phyloP scores from a whole-genome alignment of 2,329 filamentous ascomycete species.

The Colletotrichum agaves region DNA sequence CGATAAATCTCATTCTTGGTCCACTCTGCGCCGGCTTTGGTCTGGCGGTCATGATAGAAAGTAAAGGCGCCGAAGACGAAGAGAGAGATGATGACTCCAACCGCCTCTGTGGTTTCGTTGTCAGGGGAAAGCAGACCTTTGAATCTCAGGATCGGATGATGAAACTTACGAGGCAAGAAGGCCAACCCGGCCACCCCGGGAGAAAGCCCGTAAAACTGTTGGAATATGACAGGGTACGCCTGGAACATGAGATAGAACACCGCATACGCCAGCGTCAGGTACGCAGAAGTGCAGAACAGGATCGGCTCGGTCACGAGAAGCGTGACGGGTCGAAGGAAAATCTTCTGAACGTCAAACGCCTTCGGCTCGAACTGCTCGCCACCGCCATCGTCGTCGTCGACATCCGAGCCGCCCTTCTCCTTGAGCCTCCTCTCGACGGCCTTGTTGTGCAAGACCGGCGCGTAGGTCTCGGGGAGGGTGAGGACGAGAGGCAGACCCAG shows the following conservation, averaged over 20 bases:
- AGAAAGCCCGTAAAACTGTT: conserved; percentile 55
- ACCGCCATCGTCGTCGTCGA: conserved; percentile 46
- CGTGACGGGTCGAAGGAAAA: conserved; percentile 60
- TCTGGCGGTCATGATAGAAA: conserved; percentile 43
- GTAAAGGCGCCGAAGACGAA: conserved; percentile 42
- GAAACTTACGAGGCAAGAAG: conserved; percentile 58
- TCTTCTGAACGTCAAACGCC: conserved; percentile 53
- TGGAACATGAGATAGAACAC: conserved; percentile 64
- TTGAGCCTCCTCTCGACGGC: conserved; percentile 59
- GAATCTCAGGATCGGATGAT: no score
- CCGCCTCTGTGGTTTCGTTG: conserved; percentile 37
- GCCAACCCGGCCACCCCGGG: conserved; percentile 58
- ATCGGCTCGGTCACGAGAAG: conserved; percentile 62
- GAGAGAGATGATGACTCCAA: conserved; percentile 39
- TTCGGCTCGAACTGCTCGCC: conserved; percentile 45
- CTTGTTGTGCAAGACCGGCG: conserved; percentile 60
- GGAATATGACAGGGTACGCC: conserved; percentile 62
- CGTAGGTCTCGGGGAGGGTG: conserved; percentile 58
- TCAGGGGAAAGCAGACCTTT: conserved; percentile 37
- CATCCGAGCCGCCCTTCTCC: conserved; percentile 56
- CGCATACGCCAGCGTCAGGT: conserved; percentile 62
- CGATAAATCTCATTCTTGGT: conserved; percentile 47
- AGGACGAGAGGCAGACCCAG: conserved; percentile 48
- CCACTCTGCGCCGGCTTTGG: conserved; percentile 44
- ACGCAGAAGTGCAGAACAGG: conserved; percentile 57